Base-by-base conservation (phyloP, 2,329 filamentous ascomycete genomes). In the Periglandula ipomoeae region DNA sequence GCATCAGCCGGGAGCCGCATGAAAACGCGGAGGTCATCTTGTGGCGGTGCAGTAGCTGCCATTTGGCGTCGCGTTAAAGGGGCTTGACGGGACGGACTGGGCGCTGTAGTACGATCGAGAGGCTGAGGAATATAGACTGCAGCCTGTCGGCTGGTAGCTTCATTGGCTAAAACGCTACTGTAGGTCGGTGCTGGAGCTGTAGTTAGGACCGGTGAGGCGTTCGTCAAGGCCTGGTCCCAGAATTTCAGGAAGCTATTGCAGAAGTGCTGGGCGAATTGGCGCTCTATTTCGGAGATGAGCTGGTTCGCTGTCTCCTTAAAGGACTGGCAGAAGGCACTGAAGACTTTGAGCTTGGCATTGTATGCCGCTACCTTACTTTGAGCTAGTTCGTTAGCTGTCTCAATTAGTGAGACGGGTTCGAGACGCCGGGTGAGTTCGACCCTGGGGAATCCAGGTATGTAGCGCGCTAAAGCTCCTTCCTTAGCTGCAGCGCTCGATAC, bases 331-430 rank as follows among this genome's bases (percentile, higher is more conserved):
- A 52, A 50, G 37, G 52, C 47, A 34, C 45, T 20, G 39, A 53
- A 53, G 20, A 53, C 49, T 32, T 11, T 49, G 17, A 51, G 40
- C 24, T 51, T 53, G 47, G 47, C 37, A 30, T 51, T 44, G 42
- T 49, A 48, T 7, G 40, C 40, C 8, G 30, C 30, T 8, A 32
- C 30, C 15, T 32, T n/a, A n/a, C n/a, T n/a, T n/a, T n/a, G n/a
- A n/a, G n/a, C n/a, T n/a, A n/a, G n/a, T n/a, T n/a, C n/a, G n/a
- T n/a, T n/a, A n/a, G n/a, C n/a, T n/a, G n/a, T n/a, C n/a, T n/a
- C n/a, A n/a, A n/a, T n/a, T n/a, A n/a, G n/a, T n/a, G n/a, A n/a
- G 30, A 32, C 30, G 15, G 30, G 30, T 32, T 32, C 30, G 30
- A 32, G 30, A 32, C 15, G 30, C n/a, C n/a, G n/a, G n/a, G n/a